Conservation (phyloP, 345 rosid genomes). For the Camelina laxa region DNA sequence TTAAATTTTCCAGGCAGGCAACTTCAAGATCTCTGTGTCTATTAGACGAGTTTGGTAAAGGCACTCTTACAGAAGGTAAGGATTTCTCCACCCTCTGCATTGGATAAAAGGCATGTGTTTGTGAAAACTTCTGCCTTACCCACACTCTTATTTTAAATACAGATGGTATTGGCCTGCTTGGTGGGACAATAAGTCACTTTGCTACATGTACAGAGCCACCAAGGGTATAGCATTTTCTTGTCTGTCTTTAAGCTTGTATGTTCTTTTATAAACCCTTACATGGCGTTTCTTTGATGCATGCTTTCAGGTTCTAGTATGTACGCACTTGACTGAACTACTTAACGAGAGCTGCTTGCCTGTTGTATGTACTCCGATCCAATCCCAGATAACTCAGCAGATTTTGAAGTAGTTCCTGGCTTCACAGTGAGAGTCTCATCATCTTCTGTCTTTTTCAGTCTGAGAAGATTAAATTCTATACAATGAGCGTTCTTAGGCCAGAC, state of each 20-base stretch:
- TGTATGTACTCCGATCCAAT: constrained; percentile 51
- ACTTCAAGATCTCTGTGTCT: constrained; percentile 89
- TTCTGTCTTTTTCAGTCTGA: constrained; percentile 57
- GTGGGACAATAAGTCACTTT: constrained; percentile 86
- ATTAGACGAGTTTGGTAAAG: constrained; percentile 98
- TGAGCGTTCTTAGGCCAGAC: constrained; percentile 90
- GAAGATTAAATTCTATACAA: constrained; percentile 79
- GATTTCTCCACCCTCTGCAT: constrained; percentile 2
- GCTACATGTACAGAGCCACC: constrained; percentile 68
- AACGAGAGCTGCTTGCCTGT: constrained; percentile 68
- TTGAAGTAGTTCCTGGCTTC: constrained; percentile 3
- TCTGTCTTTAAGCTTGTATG: constrained; percentile 14
- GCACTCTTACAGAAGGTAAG: constrained; percentile 90
- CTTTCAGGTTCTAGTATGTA: constrained; percentile 81
- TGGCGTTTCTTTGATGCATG: neutral
- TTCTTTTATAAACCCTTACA: neutral
- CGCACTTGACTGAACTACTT: constrained; percentile 87
- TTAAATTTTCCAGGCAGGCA: constrained; percentile 68
- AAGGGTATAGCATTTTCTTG: constrained; percentile 61
- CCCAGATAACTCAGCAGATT: constrained; percentile 8
- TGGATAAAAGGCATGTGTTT: neutral
- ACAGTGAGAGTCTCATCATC: neutral
- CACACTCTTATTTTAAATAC: constrained; percentile 33
- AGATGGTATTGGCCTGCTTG: constrained; percentile 99
- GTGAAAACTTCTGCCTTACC: constrained; percentile 21